Percentiles rank a stretch among this genome's conserved stretches.
These are phyloP conservation scores for Nissolia schottii DNA, from an alignment of 306 rosid species.

Conservation along the genomic window DNA sequence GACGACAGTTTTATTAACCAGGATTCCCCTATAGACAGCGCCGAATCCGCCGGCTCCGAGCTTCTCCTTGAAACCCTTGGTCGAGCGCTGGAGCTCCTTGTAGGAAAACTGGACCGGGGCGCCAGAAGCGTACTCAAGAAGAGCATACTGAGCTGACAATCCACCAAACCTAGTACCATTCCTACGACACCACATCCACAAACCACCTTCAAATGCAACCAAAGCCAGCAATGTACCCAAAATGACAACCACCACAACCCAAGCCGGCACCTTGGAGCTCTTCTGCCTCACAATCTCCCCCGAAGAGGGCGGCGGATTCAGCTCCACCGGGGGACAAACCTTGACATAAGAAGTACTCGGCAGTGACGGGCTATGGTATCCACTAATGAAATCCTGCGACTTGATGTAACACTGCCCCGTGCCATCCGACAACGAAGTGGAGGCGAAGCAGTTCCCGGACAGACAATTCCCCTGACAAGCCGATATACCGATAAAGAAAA, in stretches of 20 bases:
- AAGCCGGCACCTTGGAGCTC: slow-evolving; percentile 30
- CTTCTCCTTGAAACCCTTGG: slow-evolving; percentile 60
- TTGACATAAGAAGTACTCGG: slow-evolving; percentile 48
- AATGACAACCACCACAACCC: slow-evolving; percentile 39
- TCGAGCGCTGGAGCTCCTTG: slow-evolving; percentile 49
- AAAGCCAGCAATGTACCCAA: slow-evolving; percentile 35
- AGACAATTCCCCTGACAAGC: slow-evolving; percentile 50
- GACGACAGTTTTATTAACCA: slow-evolving; percentile 42
- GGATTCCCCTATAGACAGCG: slow-evolving; percentile 52
- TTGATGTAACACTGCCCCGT: slow-evolving; percentile 40
- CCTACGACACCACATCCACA: slow-evolving; percentile 64
- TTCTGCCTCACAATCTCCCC: slow-evolving; percentile 23
- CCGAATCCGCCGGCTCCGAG: slow-evolving; percentile 64
- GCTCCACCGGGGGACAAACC: slow-evolving; percentile 40
- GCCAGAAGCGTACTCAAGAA: slow-evolving; percentile 70
- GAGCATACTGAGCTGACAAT: slow-evolving; percentile 47
- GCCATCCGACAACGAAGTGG: slow-evolving; percentile 50
- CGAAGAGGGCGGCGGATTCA: slow-evolving; percentile 21
- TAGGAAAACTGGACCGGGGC: slow-evolving; percentile 60
- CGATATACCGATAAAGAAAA: not conserved
- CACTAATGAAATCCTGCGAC: slow-evolving; percentile 29
- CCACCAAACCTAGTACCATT: slow-evolving; percentile 35
- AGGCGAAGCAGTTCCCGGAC: slow-evolving; percentile 39
- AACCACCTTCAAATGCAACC: slow-evolving; percentile 40
- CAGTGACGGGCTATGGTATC: slow-evolving; percentile 42